phyloP scores from a whole-genome alignment of 164 flowering plant species.

The Nymphaea thermarum region DNA sequence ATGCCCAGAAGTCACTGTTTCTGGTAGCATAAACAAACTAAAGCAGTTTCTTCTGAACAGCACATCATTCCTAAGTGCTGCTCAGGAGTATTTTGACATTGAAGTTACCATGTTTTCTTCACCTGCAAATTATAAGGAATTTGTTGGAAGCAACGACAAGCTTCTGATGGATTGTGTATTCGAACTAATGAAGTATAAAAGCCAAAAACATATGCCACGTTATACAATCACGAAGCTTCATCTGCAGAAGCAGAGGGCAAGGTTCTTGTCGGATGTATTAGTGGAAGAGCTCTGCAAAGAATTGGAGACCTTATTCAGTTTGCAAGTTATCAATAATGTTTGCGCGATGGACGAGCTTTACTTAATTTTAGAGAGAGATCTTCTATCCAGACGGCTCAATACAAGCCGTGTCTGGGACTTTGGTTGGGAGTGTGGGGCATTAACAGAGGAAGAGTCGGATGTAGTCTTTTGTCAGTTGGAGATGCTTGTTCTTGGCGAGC shows the following conservation, averaged over 20 bases:
- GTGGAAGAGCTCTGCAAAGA: background rate
- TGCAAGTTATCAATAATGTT: background rate
- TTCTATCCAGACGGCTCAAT: background rate
- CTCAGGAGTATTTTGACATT: background rate
- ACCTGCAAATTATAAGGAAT: background rate
- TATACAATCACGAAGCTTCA: background rate
- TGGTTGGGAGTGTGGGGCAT: background rate
- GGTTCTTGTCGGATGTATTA: background rate
- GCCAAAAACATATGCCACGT: background rate
- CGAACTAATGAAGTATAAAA: background rate
- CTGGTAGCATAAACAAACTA: background rate
- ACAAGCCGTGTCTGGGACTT: background rate
- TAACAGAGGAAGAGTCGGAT: background rate
- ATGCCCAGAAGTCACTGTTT: background rate
- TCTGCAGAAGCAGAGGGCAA: background rate
- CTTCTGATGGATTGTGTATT: background rate
- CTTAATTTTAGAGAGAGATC: background rate
- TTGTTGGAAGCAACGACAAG: background rate
- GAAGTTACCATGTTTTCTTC: background rate
- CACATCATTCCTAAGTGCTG: background rate
- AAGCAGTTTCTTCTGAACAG: background rate
- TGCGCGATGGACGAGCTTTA: background rate
- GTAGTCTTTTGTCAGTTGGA: background rate
- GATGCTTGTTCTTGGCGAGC: background rate
- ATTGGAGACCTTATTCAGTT: background rate